Percentiles rank a stretch among this genome's conserved stretches.
These are phyloP conservation scores for Magnusiomyces suaveolens DNA, from an alignment of 1,139 yeast genomes.

Conservation along the genomic window DNA sequence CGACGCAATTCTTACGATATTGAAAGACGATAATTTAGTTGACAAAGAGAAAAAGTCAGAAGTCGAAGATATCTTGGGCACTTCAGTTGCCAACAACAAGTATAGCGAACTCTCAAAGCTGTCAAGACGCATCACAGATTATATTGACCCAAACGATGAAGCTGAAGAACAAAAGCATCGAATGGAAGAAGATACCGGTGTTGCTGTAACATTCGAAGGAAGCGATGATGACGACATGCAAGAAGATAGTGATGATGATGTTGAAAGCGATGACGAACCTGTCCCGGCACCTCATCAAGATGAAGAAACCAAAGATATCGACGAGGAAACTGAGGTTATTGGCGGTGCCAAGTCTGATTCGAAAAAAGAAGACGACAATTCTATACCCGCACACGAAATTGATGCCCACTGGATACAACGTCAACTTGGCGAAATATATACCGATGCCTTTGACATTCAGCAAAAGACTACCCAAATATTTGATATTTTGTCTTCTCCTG, in stretches of 20 bases:
- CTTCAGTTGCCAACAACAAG: slow-evolving; percentile 36
- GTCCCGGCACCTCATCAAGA: slow-evolving; percentile 30
- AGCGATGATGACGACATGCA: slow-evolving; percentile 33
- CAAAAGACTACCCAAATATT: slow-evolving; percentile 28
- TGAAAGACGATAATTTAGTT: slow-evolving; percentile 43
- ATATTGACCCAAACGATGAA: slow-evolving; percentile 31
- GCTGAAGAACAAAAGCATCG: slow-evolving; percentile 18
- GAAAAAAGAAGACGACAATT: slow-evolving; percentile 28
- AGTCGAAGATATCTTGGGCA: slow-evolving; percentile 43
- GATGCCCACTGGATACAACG: slow-evolving; percentile 47
- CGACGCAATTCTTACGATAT: slow-evolving; percentile 52
- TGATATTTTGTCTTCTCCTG: slow-evolving; percentile 31
- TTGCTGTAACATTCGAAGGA: slow-evolving; percentile 41
- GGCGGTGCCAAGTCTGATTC: slow-evolving; percentile 22
- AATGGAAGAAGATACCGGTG: slow-evolving; percentile 36
- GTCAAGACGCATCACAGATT: slow-evolving; percentile 51
- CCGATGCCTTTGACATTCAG: slow-evolving; percentile 35
- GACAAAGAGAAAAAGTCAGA: slow-evolving; percentile 36
- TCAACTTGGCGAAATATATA: slow-evolving; percentile 32
- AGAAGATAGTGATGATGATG: slow-evolving; percentile 31
- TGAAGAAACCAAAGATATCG: slow-evolving; percentile 24
- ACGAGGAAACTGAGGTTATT: slow-evolving; percentile 29
- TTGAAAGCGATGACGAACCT: slow-evolving; percentile 23
- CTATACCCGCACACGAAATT: slow-evolving; percentile 32
- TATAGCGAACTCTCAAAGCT: slow-evolving; percentile 48